These are phyloP conservation scores for Fusarium aywerte DNA, from an alignment of 2,329 filamentous ascomycete species.

Conservation along the genomic window DNA sequence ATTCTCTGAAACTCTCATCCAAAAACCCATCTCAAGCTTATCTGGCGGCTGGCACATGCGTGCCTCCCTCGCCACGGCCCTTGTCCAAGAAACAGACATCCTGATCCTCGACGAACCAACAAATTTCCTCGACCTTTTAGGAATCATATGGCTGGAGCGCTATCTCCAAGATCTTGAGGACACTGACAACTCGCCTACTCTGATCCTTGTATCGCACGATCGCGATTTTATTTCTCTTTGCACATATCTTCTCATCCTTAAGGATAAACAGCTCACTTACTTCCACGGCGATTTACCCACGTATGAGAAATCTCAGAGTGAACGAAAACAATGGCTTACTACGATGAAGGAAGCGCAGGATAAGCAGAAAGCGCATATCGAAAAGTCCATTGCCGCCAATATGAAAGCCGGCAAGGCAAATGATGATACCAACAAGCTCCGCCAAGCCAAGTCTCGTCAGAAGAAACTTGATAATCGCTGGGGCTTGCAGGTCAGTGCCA, in stretches of 20 bases:
- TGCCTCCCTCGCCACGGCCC: slow-evolving; percentile 69
- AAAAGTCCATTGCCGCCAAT: slow-evolving; percentile 79
- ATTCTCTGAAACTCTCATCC: slow-evolving; percentile 71
- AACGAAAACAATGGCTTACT: slow-evolving; percentile 73
- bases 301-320: slow-evolving; percentile 75
- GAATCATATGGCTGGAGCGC: slow-evolving; percentile 85
- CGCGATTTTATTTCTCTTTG: slow-evolving; percentile 81
- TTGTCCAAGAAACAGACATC: slow-evolving; percentile 80
- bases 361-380: slow-evolving; percentile 81
- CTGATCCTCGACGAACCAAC: slow-evolving; percentile 88
- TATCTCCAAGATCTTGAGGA: slow-evolving; percentile 71
- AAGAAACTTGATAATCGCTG: slow-evolving; percentile 86
- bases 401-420: slow-evolving; percentile 79
- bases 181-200: slow-evolving; percentile 66
- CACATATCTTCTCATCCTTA: slow-evolving; percentile 80
- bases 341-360: slow-evolving; percentile 87
- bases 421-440: slow-evolving; percentile 85
- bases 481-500: slow-evolving; percentile 78
- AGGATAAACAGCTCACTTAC: slow-evolving; percentile 75
- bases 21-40: slow-evolving; percentile 69
- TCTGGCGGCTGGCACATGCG: slow-evolving; percentile 85
- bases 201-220: slow-evolving; percentile 86
- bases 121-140: slow-evolving; percentile 84
- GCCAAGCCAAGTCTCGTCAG: slow-evolving; percentile 85
- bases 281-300: slow-evolving; percentile 80